Conservation (phyloP, 1,284 basidiomycete species). For the Sphaerobolus stellatus region DNA sequence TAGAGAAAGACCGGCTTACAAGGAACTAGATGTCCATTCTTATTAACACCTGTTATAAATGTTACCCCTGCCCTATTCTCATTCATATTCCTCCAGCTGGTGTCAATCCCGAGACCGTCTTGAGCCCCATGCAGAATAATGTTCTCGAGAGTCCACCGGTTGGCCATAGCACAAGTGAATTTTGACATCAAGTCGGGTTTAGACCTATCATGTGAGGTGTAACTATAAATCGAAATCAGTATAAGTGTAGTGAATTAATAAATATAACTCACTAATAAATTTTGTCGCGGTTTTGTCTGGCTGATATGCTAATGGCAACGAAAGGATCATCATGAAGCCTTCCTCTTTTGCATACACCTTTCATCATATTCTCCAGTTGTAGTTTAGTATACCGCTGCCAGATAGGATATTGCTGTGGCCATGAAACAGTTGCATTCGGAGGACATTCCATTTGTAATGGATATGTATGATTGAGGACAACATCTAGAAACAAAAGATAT, state of each 20-base stretch:
- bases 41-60: slow-evolving; percentile 1
- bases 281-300: neutral
- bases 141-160: neutral
- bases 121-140: slow-evolving; percentile 1
- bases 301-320: neutral
- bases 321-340: neutral
- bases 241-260: neutral
- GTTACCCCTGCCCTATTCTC: slow-evolving; percentile 4
- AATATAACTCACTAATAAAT: neutral
- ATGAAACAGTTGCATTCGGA: too few species aligned
- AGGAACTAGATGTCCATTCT: neutral
- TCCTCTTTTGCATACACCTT: neutral
- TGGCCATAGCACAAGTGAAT: slow-evolving; percentile 1
- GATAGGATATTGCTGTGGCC: too few species aligned
- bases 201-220: neutral
- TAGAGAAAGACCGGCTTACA: neutral
- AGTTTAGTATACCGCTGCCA: too few species aligned
- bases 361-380: neutral
- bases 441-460: too few species aligned
- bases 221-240: neutral
- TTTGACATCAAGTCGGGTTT: neutral
- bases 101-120: neutral
- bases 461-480: too few species aligned
- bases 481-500: too few species aligned
- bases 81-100: slow-evolving; percentile 3